Evolutionary conservation across 2,329 filamentous ascomycete genomes (phyloP).

Genomic region (Epichloe typhina): DNA sequence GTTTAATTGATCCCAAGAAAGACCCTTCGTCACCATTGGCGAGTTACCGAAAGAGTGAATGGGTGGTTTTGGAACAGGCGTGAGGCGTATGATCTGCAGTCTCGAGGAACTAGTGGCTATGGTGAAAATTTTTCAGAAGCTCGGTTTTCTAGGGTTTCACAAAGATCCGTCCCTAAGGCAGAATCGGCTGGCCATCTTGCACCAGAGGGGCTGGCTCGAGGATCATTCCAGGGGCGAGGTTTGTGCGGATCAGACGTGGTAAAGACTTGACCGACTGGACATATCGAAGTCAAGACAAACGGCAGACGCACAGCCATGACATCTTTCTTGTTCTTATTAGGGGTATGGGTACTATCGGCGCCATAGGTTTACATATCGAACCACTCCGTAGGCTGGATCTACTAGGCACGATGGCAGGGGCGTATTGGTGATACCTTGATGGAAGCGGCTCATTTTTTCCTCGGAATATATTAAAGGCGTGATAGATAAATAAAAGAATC

Average conservation of each 20-base stretch:
- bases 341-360: neutral
- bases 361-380: neutral
- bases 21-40: slow-evolving; percentile 18
- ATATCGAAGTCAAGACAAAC: neutral
- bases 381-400: neutral
- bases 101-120: neutral
- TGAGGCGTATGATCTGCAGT: slow-evolving; percentile 10
- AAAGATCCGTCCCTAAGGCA: neutral
- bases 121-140: neutral
- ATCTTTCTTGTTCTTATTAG: neutral
- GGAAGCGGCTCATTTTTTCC: neutral
- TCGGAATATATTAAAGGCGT: neutral
- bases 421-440: neutral
- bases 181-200: neutral
- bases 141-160: neutral
- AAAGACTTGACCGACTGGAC: too few species aligned
- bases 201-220: neutral
- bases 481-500: neutral
- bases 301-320: neutral
- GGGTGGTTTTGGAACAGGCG: slow-evolving; percentile 35
- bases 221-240: too few species aligned
- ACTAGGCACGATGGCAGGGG: neutral
- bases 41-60: slow-evolving; percentile 38
- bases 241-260: too few species aligned
- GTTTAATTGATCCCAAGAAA: slow-evolving; percentile 26